Base-by-base conservation (phyloP, 805 yeast species). In the Nakazawaea laoshanensis region DNA sequence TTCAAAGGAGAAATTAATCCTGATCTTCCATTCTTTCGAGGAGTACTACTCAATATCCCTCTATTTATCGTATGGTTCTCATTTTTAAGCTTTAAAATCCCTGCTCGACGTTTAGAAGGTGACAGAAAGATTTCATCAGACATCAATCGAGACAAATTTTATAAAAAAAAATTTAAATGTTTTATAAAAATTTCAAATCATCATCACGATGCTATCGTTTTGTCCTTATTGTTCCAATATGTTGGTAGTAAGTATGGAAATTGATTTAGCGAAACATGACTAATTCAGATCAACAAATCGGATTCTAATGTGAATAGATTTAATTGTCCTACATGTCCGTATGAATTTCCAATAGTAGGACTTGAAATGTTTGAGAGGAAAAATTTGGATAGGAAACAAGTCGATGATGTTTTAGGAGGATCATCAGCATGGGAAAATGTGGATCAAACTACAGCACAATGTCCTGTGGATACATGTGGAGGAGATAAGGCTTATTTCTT, bases 351-450 rank as follows among this genome's bases (percentile, higher is more conserved):
- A 24, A 86, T 92, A 31, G 69, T 68, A 18, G 95, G 89, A 3
- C 65, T 84, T 26, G 87, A 80, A 47, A 74, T 92, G 57, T 92
- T 66, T 53, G 96, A 88, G 50, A 68, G 96, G 36, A 86, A 83
- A 50, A 70, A 71, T 40, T 67, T 92, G 47, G 80, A 83, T 20
- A 66, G 95, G 52, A 92, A 92, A 50, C 82, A 86, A 44, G 89
- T 92, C 3, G 98, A 92, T 55, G 98, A 89, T 60, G 95, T 92
- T 9, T 67, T 92, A 12, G 98, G 98, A 37, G 95, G 95, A 22
- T 92, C 77, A 41, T 96, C 95, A 19, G 94, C 96, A 2, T 92
- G 98, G 98, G 97, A 89, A 54, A 89, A 92, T 50, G 98, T 92
- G 18, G 98, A 92, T 52, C 96, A 92, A 53, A 92, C 97, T 0